Evolutionary conservation across 352 stramenopile species (phyloP).

Genomic region (Phytophthora tubulina): DNA sequence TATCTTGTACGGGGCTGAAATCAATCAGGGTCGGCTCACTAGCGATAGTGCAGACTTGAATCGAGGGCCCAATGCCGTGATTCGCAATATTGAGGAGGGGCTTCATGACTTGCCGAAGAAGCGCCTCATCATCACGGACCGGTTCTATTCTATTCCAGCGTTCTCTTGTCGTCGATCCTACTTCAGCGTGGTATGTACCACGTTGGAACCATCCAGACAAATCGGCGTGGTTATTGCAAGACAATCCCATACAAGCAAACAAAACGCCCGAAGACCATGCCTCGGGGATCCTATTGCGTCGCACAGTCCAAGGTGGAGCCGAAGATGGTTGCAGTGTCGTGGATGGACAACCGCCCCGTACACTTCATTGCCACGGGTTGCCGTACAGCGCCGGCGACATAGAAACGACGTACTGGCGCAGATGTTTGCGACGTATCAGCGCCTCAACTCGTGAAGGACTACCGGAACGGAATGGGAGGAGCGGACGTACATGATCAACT

Average conservation of each 20-base stretch:
- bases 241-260: conserved; percentile 10
- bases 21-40: too few relatives aligned
- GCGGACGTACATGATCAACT: conserved; percentile 2
- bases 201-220: not conserved
- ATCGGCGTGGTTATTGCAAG: not conserved
- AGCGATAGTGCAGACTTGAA: too few relatives aligned
- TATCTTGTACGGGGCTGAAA: too few relatives aligned
- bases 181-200: conserved; percentile 4
- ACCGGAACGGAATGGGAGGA: conserved; percentile 14
- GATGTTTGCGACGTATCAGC: conserved; percentile 1
- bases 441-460: conserved; percentile 18
- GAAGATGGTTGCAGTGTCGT: conserved; percentile 11
- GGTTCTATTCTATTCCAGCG: conserved; percentile 9
- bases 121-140: too few relatives aligned
- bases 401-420: not conserved
- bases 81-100: too few relatives aligned
- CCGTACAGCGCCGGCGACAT: not conserved
- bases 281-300: not conserved
- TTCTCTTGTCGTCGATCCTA: not conserved
- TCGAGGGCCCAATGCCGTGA: too few relatives aligned
- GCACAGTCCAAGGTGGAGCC: conserved; percentile 4
- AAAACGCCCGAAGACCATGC: not conserved
- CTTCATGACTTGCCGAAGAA: too few relatives aligned
- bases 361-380: conserved; percentile 16
- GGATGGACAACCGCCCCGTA: conserved; percentile 16